Evolutionary conservation across 768 basidiomycete genomes (phyloP).

Genomic region (Kwoniella bestiolae): DNA sequence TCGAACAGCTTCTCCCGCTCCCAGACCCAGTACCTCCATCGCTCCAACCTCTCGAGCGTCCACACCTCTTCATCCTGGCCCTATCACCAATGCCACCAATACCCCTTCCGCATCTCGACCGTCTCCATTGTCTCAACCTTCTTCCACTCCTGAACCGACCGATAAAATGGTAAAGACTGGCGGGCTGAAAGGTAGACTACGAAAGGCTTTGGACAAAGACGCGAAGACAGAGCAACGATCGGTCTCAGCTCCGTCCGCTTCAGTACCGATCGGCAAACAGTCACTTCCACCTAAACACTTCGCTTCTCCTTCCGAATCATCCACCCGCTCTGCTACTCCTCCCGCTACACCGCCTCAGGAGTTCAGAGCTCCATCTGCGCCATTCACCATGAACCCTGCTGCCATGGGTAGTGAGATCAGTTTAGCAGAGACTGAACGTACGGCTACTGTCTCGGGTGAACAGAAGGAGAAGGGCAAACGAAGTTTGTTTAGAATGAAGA

Average conservation of each 20-base stretch:
- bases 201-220: constrained; percentile 65
- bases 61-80: constrained; percentile 54
- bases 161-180: constrained; percentile 56
- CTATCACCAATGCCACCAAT: constrained; percentile 51
- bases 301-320: constrained; percentile 47
- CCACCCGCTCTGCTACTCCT: constrained; percentile 47
- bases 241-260: constrained; percentile 24
- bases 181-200: constrained; percentile 77
- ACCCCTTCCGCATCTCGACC: constrained; percentile 36
- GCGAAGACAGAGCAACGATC: constrained; percentile 27
- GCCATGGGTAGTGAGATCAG: constrained; percentile 45
- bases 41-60: constrained; percentile 27
- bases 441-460: constrained; percentile 52
- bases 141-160: constrained; percentile 62
- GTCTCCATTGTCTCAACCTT: constrained; percentile 70
- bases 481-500: constrained; percentile 86
- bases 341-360: constrained; percentile 52
- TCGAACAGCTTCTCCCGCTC: constrained; percentile 3
- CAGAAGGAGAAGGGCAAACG: constrained; percentile 59
- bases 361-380: constrained; percentile 27
- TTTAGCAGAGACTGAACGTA: constrained; percentile 45
- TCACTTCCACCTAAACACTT: constrained; percentile 28
- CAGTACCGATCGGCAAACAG: constrained; percentile 29
- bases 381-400: constrained; percentile 32
- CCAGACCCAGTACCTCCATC: background rate